Evolutionary conservation across 2,329 filamentous ascomycete genomes (phyloP).

Genomic region (Penicillium sp.): DNA sequence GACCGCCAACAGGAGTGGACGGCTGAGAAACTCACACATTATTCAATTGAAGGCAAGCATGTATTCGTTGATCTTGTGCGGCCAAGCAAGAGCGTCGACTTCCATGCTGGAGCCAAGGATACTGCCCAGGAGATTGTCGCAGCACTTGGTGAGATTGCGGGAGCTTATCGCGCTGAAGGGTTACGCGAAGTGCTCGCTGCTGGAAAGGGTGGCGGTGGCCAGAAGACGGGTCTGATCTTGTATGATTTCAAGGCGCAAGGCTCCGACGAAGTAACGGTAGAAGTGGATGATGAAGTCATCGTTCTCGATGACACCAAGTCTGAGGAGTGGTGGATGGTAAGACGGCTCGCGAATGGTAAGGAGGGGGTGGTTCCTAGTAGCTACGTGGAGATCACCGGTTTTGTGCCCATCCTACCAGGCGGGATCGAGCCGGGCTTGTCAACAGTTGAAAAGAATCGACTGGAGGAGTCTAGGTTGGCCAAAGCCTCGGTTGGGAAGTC

Average conservation of each 20-base stretch:
- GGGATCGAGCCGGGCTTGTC: conserved; percentile 64
- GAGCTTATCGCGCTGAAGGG: conserved; percentile 76
- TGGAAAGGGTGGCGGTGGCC: conserved; percentile 63
- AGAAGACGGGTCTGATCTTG: conserved; percentile 81
- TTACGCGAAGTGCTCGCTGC: conserved; percentile 84
- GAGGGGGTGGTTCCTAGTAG: conserved; percentile 96
- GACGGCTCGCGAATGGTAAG: conserved; percentile 84
- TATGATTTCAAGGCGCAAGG: conserved; percentile 98
- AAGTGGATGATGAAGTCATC: conserved; percentile 84
- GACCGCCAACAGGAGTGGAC: conserved; percentile 90
- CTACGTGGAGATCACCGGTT: conserved; percentile 86
- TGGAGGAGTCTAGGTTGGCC: conserved; percentile 80
- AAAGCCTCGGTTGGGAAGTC: conserved; percentile 71
- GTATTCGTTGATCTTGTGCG: conserved; percentile 91
- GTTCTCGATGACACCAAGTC: conserved; percentile 87
- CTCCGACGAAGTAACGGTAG: conserved; percentile 93
- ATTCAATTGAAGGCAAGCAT: conserved; percentile 96
- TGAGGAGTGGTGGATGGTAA: conserved; percentile 98
- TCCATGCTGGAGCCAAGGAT: conserved; percentile 96
- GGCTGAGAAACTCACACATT: conserved; percentile 93
- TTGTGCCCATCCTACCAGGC: conserved; percentile 52
- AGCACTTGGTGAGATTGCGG: conserved; percentile 83
- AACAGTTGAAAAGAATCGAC: conserved; percentile 70
- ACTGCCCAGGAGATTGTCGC: conserved; percentile 91
- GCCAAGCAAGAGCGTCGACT: conserved; percentile 92